Conservation (phyloP, 495 filamentous ascomycete species). For the Xylona heveae region DNA sequence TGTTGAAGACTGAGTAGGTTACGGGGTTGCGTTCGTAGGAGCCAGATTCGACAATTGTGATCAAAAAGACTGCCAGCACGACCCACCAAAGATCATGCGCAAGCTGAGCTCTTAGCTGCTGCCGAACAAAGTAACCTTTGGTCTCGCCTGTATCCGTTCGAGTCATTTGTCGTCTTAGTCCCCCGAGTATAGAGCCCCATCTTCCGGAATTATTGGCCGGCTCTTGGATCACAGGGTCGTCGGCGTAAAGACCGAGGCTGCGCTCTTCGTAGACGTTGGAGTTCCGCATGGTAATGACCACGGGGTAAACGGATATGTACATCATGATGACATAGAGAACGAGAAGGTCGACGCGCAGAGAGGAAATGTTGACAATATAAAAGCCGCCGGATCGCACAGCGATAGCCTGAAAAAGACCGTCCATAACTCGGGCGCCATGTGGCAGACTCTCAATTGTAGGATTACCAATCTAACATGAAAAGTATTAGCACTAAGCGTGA, state of each 20-base stretch:
- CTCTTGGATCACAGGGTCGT: conserved; percentile 18
- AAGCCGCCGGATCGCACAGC: conserved; percentile 72
- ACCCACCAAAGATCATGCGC: conserved; percentile 82
- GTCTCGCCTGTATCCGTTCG: conserved; percentile 14
- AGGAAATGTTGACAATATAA: conserved; percentile 54
- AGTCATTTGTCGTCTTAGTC: conserved; percentile 9
- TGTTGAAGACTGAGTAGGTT: conserved; percentile 59
- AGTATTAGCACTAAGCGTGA: too few species aligned
- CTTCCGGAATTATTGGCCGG: conserved; percentile 4
- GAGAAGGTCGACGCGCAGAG: conserved; percentile 49
- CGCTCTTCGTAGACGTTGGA: conserved; percentile 31
- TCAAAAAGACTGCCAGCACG: conserved; percentile 46
- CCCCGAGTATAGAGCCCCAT: conserved; percentile 8
- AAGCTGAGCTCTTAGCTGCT: conserved; percentile 59
- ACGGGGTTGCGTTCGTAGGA: conserved; percentile 45
- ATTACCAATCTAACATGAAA: conserved; percentile 45
- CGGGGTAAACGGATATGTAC: conserved; percentile 50
- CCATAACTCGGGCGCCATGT: conserved; percentile 37
- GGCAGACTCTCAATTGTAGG: conserved; percentile 33
- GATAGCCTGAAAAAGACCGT: conserved; percentile 67
- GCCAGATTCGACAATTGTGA: conserved; percentile 49
- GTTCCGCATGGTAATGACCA: conserved; percentile 32
- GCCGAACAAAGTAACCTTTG: conserved; percentile 34
- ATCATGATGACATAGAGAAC: conserved; percentile 85
- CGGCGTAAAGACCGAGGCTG: conserved; percentile 42